These are phyloP conservation scores for Glycyrrhiza uralensis DNA, from an alignment of 306 rosid genomes.

Conservation along the genomic window DNA sequence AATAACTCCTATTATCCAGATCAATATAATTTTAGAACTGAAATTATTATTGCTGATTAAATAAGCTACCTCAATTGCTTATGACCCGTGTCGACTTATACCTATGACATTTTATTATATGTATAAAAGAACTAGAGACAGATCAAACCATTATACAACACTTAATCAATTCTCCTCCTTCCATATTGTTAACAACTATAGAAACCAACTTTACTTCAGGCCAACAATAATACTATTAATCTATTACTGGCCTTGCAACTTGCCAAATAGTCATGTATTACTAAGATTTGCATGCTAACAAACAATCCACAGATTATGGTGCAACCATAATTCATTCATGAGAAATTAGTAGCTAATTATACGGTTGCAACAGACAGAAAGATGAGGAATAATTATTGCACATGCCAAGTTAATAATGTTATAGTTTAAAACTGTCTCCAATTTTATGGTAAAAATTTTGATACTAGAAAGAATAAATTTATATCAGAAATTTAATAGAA, in stretches of 20 bases:
- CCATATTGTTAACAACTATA: neutral
- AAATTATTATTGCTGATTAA: neutral
- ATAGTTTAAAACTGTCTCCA: neutral
- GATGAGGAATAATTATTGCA: neutral
- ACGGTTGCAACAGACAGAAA: neutral
- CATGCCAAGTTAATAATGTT: neutral
- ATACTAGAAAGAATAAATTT: neutral
- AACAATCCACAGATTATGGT: neutral
- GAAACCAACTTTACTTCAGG: neutral
- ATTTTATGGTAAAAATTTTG: neutral
- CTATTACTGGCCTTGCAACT: neutral
- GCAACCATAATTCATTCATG: constrained; percentile 1
- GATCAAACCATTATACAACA: neutral
- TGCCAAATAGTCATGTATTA: neutral
- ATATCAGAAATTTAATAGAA: neutral
- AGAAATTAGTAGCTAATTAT: neutral
- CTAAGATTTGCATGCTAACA: neutral
- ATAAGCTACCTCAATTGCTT: neutral
- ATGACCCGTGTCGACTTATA: neutral
- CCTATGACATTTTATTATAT: neutral
- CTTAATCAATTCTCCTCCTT: neutral
- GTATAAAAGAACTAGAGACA: neutral
- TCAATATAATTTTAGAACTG: neutral
- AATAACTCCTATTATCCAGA: neutral
- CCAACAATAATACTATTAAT: neutral